Base-by-base conservation (phyloP, 306 rosid species). In the Prunus armeniaca region DNA sequence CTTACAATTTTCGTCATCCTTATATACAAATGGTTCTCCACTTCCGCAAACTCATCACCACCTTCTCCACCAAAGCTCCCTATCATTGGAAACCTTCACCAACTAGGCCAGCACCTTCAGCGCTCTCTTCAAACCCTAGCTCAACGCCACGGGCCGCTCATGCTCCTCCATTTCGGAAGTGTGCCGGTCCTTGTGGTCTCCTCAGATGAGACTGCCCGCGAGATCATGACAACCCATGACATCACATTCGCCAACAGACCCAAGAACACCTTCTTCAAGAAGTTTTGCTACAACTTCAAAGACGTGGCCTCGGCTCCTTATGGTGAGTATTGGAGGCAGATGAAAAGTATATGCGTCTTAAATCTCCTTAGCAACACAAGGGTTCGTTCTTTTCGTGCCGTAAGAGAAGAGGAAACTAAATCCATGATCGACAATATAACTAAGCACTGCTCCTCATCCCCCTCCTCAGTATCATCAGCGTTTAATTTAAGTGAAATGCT, bases 271-370 rank as follows among this genome's bases (percentile, higher is more conserved):
- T 3, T 67, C 28, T 41, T 22, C 14, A 2, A 18, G 46, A 67
- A 67, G 28, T 0, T 67, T 19, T 9, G 15, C 15, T 67, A 67
- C 28, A 7, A 67, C 18, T 18, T 14, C 6, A 67, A 67, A 67
- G 72, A 67, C 51, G 15, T 67, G 2, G 72, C n/a, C 0, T 15
- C 27, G 6, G 72, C 72, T 2, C 72, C 72, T 1, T 67, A 67
- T 41, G 72, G 72, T 1, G 72, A 67, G 55, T 67, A 67, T 46
- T 67, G 72, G 72, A 67, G 72, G 72, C 72, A 67, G 9, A 2
- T 67, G 30, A 67, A 67, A 45, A 67, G 55, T 12, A 46, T 67
- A 34, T 67, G 72, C 20, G 72, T 67, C 10, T 24, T 43, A 10
- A 45, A 67, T 67, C 72, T 67, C 43, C 10, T 67, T 15, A 20